phyloP scores from a whole-genome alignment of 805 yeast species.

The Martiniozyma abietophila region DNA sequence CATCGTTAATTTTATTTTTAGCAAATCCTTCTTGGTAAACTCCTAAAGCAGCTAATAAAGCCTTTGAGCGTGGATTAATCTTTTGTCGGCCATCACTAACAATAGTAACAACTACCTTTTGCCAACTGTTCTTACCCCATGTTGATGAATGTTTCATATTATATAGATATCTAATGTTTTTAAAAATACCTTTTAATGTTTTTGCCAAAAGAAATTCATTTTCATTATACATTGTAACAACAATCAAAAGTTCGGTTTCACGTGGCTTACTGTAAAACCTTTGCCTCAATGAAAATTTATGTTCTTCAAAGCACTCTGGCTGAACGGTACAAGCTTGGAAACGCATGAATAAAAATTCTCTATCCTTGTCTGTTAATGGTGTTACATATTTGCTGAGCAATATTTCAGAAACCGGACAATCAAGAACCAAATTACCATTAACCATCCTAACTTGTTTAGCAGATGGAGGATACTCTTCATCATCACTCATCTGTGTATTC shows the following conservation, averaged over 20 bases:
- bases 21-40: conserved; percentile 95
- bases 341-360: conserved; percentile 78
- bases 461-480: conserved; percentile 13
- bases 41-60: conserved; percentile 78
- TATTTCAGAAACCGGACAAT: conserved; percentile 77
- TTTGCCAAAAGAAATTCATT: conserved; percentile 73
- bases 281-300: conserved; percentile 76
- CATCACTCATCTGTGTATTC: neutral
- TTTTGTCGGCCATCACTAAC: conserved; percentile 90
- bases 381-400: conserved; percentile 43
- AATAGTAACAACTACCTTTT: conserved; percentile 79
- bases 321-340: conserved; percentile 93
- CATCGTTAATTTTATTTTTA: conserved; percentile 77
- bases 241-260: conserved; percentile 76
- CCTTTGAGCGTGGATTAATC: conserved; percentile 68
- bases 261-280: conserved; percentile 69
- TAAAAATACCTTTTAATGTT: conserved; percentile 85
- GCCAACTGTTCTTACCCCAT: conserved; percentile 98
- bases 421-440: conserved; percentile 75
- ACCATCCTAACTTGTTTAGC: conserved; percentile 42
- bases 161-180: conserved; percentile 69
- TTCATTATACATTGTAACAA: conserved; percentile 86
- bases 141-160: conserved; percentile 51
- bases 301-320: conserved; percentile 55
- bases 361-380: conserved; percentile 34